phyloP scores from a whole-genome alignment of 2,329 filamentous ascomycete species.

The Paracoccidioides lutzii region DNA sequence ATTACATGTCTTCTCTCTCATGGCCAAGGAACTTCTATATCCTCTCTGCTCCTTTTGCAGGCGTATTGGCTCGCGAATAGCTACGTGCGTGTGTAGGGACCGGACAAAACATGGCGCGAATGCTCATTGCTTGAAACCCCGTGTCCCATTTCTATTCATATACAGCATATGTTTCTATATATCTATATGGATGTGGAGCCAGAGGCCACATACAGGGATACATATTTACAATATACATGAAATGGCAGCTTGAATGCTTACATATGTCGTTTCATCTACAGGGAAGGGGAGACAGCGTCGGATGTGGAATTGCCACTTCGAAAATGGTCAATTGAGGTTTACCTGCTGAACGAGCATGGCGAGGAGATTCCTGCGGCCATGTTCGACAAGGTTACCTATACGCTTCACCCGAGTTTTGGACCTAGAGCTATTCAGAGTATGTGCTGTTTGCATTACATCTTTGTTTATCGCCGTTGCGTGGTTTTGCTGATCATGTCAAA shows the following conservation, averaged over 20 bases:
- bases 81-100: background rate
- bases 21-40: background rate
- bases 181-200: background rate
- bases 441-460: constrained; percentile 22
- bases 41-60: too few relatives aligned
- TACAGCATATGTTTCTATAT: background rate
- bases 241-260: background rate
- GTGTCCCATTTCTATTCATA: background rate
- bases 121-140: background rate
- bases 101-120: background rate
- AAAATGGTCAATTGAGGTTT: constrained; percentile 79
- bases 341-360: constrained; percentile 71
- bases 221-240: background rate
- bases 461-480: too few relatives aligned
- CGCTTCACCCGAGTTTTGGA: constrained; percentile 85
- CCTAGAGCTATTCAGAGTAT: constrained; percentile 68
- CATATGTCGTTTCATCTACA: background rate
- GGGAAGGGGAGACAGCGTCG: constrained; percentile 59
- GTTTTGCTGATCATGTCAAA: background rate
- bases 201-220: background rate
- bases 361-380: constrained; percentile 69
- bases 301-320: constrained; percentile 84
- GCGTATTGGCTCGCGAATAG: background rate
- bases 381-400: constrained; percentile 88
- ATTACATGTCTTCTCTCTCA: too few relatives aligned